Base-by-base conservation (phyloP, 257 asterid genomes). In the Rhazya stricta region DNA sequence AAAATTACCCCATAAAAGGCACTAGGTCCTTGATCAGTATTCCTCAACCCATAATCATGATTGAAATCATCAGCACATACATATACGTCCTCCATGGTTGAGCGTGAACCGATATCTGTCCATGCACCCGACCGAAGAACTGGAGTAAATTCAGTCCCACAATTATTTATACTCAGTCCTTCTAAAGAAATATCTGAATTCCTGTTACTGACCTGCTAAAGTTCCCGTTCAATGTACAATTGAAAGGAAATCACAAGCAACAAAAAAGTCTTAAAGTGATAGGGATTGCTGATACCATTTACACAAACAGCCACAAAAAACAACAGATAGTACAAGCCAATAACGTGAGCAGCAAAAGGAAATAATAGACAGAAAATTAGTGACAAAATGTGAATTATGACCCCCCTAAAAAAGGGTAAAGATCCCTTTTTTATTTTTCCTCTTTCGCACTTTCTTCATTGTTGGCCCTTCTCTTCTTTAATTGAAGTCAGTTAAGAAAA, bases 1-100 rank as follows among this genome's bases (percentile, higher is more conserved):
- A 70, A 79, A 79, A 51, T 72, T 90, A 94, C 98, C 98, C 93
- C 98, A 76, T 94, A 94, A 73, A 94, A 91, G 51, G 97, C 98
- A 77, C 71, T 83, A 72, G 92, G 88, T 61, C 78, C 81, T 69
- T 84, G 79, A 71, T 69, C 69, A 21, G 84, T 62, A 71, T 42
- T 65, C 75, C 82, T 72, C 50, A 82, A 72, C 27, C 90, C 89
- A 71, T 79, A 90, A 41, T 85, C 86, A 79, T 70, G 84, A 79
- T 80, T 74, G 83, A 94, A 79, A 81, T 87, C 86, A 82, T 94
- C 97, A 3, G 92, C 83, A 68, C 97, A 87, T 68, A 90, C 86
- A 77, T 80, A 87, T 37, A 78, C 96, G 77, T 94, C 97, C 84
- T 94, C 98, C 98, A 94, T 94, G 81, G 79, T 77, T 41, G 95